These are phyloP conservation scores for Trifolium repens DNA, from an alignment of 306 rosid species.

Conservation along the genomic window DNA sequence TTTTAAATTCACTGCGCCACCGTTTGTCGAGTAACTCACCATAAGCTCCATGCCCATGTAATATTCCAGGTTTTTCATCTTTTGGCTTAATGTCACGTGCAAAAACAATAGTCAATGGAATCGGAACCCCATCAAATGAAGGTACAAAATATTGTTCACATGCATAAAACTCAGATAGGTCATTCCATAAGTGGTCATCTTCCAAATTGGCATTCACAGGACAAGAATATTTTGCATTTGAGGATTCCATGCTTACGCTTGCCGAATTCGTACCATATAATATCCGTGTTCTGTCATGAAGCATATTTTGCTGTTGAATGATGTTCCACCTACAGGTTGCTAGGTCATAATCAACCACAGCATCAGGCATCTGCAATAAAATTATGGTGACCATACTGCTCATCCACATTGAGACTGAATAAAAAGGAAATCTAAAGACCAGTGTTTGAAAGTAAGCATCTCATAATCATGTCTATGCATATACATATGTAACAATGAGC, in stretches of 20 bases:
- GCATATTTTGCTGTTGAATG: slow-evolving; percentile 92
- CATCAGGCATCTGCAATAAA: slow-evolving; percentile 92
- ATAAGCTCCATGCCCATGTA: slow-evolving; percentile 91
- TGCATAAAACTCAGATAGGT: slow-evolving; percentile 83
- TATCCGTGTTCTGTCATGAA: slow-evolving; percentile 80
- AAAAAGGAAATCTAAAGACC: slow-evolving; percentile 17
- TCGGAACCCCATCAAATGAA: slow-evolving; percentile 68
- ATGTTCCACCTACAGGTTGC: slow-evolving; percentile 80
- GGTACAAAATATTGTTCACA: slow-evolving; percentile 74
- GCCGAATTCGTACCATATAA: slow-evolving; percentile 74
- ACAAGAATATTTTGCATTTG: slow-evolving; percentile 45
- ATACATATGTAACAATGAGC: slow-evolving; percentile 19
- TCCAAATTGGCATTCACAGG: slow-evolving; percentile 48
- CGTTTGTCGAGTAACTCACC: slow-evolving; percentile 90
- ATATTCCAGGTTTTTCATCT: slow-evolving; percentile 75
- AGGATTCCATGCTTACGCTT: slow-evolving; percentile 45
- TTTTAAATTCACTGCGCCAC: slow-evolving; percentile 85
- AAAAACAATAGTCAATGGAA: slow-evolving; percentile 81
- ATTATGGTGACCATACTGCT: slow-evolving; percentile 32
- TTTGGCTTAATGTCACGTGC: slow-evolving; percentile 61
- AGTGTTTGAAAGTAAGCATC: slow-evolving; percentile 28
- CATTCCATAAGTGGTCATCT: slow-evolving; percentile 78
- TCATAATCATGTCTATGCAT: background rate
- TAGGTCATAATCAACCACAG: slow-evolving; percentile 92
- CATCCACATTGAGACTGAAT: slow-evolving; percentile 29